phyloP scores from a whole-genome alignment of 768 basidiomycete species.

The Cubamyces lactineus region DNA sequence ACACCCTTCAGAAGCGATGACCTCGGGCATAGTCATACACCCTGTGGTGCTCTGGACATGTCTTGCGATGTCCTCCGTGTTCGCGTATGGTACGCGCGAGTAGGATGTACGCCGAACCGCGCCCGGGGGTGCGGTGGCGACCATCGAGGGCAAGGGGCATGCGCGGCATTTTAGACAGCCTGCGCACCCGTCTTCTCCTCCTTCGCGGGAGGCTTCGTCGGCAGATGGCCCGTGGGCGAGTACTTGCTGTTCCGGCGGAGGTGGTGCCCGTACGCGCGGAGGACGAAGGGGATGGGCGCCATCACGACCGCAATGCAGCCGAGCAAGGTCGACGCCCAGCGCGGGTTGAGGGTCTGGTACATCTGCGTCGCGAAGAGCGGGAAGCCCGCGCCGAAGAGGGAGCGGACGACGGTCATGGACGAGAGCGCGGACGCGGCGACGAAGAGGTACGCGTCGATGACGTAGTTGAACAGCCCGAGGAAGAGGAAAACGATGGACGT shows the following conservation, averaged over 20 bases:
- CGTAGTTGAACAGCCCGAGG: conserved; percentile 62
- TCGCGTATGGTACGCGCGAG: too few species aligned
- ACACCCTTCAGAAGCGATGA: too few species aligned
- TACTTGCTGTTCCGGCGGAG: conserved; percentile 33
- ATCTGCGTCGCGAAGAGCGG: conserved; percentile 44
- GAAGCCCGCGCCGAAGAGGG: conserved; percentile 36
- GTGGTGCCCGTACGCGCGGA: conserved; percentile 31
- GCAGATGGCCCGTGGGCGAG: conserved; percentile 26
- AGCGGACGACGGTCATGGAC: conserved; percentile 55
- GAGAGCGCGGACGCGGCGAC: conserved; percentile 64
- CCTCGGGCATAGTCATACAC: too few species aligned
- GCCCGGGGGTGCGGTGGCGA: not conserved
- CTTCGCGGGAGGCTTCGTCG: conserved; percentile 5
- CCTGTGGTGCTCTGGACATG: too few species aligned
- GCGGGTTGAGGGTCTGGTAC: conserved; percentile 53
- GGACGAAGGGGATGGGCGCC: conserved; percentile 46
- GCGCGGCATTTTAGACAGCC: not conserved
- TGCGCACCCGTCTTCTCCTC: conserved; percentile 10
- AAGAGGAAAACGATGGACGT: conserved; percentile 60
- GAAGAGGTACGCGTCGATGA: conserved; percentile 63
- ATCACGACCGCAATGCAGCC: conserved; percentile 57
- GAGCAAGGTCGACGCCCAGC: conserved; percentile 63
- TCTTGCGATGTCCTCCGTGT: too few species aligned
- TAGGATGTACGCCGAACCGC: too few species aligned
- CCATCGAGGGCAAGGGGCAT: too few species aligned